Base-by-base conservation (phyloP, 1,139 yeast species). In the Pichia sp. region DNA sequence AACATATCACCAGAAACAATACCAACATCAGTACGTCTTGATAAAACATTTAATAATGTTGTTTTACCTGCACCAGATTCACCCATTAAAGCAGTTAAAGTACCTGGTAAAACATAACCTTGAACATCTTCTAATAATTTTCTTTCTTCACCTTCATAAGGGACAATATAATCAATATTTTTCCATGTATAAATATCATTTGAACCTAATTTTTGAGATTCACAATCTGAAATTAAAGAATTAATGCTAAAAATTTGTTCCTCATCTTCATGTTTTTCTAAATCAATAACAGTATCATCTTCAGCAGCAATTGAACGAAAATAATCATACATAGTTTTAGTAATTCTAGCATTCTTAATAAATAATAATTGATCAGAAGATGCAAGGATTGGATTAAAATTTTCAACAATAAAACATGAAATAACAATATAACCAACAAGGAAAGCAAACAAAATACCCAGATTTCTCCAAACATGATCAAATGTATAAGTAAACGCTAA, bases 61-160 rank as follows among this genome's bases (percentile, higher is more conserved):
- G 85, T 77, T 55, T 78, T 78, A 57, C 85, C 85, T 31, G 84
- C 82, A 52, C 85, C 85, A 8, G 83, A 77, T 53, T 76, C 82
- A 42, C 85, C 84, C 82, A 78, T 77, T 37, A 78, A 57, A 4
- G 79, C 79, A 35, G 78, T 74, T 50, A 74, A 57, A 1, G 72
- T 70, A 34, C 81, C 81, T 2, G 81, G 80, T 35, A 65, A 62
- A 54, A 75, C 74, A 51, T 62, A 76, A 16, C 82, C 83, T 51
- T 74, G 73, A 35, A 77, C 66, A 49, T 67, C 59, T 48, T 73
- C 72, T 47, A 77, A 63, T 26, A 76, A 56, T 46, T 63, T 63
- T 54, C 69, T 59, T 5, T 53, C 41, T 64, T 32, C 31, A 25
- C 49, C 49, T 18, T 73, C 82, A 19, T 69, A 66, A 5, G 64